Conservation (phyloP, 2,329 filamentous ascomycete genomes). For the Trichoderma citrinoviride region DNA sequence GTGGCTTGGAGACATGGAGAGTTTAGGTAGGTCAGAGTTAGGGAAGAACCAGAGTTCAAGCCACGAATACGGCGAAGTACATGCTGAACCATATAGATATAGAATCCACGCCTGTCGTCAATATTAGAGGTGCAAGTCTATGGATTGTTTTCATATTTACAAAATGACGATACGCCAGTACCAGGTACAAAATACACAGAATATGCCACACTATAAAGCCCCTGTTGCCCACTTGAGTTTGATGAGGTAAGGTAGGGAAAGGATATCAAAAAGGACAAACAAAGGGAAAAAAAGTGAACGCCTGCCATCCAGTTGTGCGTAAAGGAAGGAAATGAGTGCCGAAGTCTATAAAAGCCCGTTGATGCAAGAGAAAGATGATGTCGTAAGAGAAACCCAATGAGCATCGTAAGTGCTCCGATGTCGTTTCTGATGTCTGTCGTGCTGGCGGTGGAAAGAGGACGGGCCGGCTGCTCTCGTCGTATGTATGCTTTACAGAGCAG, state of each 20-base stretch:
- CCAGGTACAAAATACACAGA: constrained; percentile 12
- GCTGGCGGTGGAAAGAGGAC: neutral
- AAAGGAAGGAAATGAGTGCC: constrained; percentile 31
- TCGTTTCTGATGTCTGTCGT: too few species aligned
- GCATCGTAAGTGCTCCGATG: constrained; percentile 33
- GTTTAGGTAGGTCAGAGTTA: neutral
- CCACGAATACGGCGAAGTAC: neutral
- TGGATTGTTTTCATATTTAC: constrained; percentile 18
- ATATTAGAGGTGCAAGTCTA: constrained; percentile 16
- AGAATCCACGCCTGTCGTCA: constrained; percentile 3
- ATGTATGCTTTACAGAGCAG: neutral
- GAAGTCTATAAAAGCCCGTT: constrained; percentile 39
- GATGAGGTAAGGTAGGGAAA: constrained; percentile 25
- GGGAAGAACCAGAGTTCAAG: neutral
- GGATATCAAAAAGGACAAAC: constrained; percentile 33
- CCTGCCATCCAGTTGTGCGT: constrained; percentile 33
- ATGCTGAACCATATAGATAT: neutral
- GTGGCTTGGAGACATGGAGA: neutral
- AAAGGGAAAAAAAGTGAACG: constrained; percentile 31
- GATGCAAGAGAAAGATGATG: constrained; percentile 36
- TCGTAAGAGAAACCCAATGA: constrained; percentile 27
- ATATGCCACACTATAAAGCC: constrained; percentile 18
- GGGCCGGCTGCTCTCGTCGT: neutral
- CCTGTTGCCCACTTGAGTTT: constrained; percentile 15
- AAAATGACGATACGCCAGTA: constrained; percentile 3